These are phyloP conservation scores for Gynochthodes officinalis DNA, from an alignment of 257 asterid genomes.

Conservation along the genomic window DNA sequence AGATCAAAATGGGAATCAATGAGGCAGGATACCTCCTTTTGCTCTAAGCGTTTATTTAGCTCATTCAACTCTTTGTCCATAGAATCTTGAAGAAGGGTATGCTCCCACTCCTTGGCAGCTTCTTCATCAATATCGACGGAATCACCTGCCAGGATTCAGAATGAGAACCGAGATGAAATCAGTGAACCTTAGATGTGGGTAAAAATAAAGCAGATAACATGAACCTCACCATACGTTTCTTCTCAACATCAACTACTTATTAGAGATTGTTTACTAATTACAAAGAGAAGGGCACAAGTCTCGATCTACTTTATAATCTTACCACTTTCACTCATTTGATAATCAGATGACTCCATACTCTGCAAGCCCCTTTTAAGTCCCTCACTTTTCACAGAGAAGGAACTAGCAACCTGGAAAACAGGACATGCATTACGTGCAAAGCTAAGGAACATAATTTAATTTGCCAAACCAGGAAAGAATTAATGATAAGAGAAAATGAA, in stretches of 20 bases:
- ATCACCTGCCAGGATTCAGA: conserved; percentile 56
- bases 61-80: conserved; percentile 92
- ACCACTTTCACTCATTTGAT: conserved; percentile 92
- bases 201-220: conserved; percentile 1
- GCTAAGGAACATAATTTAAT: neutral
- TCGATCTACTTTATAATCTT: conserved; percentile 20
- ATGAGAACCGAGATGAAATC: conserved; percentile 12
- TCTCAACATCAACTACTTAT: conserved; percentile 4
- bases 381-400: conserved; percentile 59
- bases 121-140: conserved; percentile 84
- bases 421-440: neutral
- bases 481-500: neutral
- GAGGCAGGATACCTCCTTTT: conserved; percentile 66
- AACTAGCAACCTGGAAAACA: conserved; percentile 49
- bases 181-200: conserved; percentile 7
- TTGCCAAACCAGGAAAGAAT: too few relatives aligned
- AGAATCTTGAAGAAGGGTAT: conserved; percentile 80
- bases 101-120: conserved; percentile 91
- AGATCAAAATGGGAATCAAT: conserved; percentile 9
- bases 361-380: conserved; percentile 90
- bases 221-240: conserved; percentile 2
- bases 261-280: neutral
- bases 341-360: conserved; percentile 85
- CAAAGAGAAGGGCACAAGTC: conserved; percentile 1
- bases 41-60: conserved; percentile 78